Percentiles rank a stretch among this genome's conserved stretches.
Conservation (phyloP, 2,329 filamentous ascomycete genomes). For the Ophiobolus disseminans region DNA sequence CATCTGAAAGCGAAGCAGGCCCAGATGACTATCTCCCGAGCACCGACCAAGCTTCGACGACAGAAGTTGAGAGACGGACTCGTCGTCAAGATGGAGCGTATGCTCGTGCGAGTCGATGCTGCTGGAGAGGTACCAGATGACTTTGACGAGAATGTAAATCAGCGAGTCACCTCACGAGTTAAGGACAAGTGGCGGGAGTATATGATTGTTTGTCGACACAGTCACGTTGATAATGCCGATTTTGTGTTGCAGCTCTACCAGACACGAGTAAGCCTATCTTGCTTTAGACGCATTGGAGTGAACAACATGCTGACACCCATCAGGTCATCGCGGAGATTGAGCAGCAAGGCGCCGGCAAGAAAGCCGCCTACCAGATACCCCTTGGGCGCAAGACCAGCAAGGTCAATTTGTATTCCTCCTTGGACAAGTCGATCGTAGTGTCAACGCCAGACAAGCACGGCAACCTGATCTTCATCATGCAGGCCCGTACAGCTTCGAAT, state of each 20-base stretch:
- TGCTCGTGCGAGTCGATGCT: conserved; percentile 69
- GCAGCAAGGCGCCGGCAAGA: conserved; percentile 58
- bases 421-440: conserved; percentile 72
- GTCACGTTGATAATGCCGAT: conserved; percentile 60
- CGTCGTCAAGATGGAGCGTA: conserved; percentile 71
- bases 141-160: conserved; percentile 69
- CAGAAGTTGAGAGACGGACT: conserved; percentile 61
- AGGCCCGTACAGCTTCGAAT: conserved; percentile 65
- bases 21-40: conserved; percentile 47
- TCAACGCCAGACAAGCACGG: conserved; percentile 63
- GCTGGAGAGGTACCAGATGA: conserved; percentile 63
- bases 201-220: conserved; percentile 66
- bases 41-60: conserved; percentile 47
- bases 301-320: conserved; percentile 9
- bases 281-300: background rate
- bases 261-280: conserved; percentile 54
- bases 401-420: conserved; percentile 69
- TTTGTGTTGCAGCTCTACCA: conserved; percentile 68
- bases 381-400: conserved; percentile 61
- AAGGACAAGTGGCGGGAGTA: conserved; percentile 72
- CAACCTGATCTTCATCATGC: conserved; percentile 66
- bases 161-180: conserved; percentile 64
- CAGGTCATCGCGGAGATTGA: conserved; percentile 67
- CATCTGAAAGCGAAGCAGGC: conserved; percentile 50
- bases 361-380: conserved; percentile 64